phyloP scores from a whole-genome alignment of 345 rosid species.

The Carallia brachiata region DNA sequence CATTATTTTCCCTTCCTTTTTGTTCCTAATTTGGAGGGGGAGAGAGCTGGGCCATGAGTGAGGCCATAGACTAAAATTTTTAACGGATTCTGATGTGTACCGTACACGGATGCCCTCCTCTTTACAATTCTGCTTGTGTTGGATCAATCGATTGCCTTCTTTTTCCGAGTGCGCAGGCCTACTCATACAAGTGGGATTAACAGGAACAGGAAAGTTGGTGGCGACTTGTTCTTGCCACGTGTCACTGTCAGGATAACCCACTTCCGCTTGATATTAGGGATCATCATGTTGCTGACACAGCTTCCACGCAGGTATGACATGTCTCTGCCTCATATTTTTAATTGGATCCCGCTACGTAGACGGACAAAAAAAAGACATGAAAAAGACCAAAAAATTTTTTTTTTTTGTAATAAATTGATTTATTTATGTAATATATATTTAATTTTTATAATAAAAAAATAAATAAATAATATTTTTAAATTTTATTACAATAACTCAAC shows the following conservation, averaged over 20 bases:
- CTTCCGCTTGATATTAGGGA: not conserved
- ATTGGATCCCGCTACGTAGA: too few relatives aligned
- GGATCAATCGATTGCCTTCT: slow-evolving; percentile 16
- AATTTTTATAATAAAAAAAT: too few relatives aligned
- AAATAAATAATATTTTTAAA: too few relatives aligned
- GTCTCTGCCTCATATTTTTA: not conserved
- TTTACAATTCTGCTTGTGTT: not conserved
- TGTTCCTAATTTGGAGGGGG: too few relatives aligned
- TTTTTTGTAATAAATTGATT: too few relatives aligned
- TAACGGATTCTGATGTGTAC: not conserved
- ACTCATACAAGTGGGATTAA: slow-evolving; percentile 1
- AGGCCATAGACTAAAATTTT: not conserved
- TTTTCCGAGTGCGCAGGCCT: slow-evolving; percentile 20
- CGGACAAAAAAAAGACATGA: too few relatives aligned
- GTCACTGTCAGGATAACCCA: not conserved
- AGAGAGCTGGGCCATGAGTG: too few relatives aligned
- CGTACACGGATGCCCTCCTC: not conserved
- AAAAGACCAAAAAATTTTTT: too few relatives aligned
- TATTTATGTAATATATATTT: too few relatives aligned
- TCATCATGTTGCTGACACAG: slow-evolving; percentile 16
- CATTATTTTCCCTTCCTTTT: too few relatives aligned
- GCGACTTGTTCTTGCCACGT: slow-evolving; percentile 13
- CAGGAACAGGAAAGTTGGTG: not conserved
- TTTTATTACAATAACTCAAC: too few relatives aligned
- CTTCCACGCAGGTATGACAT: slow-evolving; percentile 29